A percentile compares a stretch with the other conserved stretches of the same genome.
Evolutionary conservation across 768 basidiomycete genomes (phyloP).

Genomic region (Sarcomyxa edulis): DNA sequence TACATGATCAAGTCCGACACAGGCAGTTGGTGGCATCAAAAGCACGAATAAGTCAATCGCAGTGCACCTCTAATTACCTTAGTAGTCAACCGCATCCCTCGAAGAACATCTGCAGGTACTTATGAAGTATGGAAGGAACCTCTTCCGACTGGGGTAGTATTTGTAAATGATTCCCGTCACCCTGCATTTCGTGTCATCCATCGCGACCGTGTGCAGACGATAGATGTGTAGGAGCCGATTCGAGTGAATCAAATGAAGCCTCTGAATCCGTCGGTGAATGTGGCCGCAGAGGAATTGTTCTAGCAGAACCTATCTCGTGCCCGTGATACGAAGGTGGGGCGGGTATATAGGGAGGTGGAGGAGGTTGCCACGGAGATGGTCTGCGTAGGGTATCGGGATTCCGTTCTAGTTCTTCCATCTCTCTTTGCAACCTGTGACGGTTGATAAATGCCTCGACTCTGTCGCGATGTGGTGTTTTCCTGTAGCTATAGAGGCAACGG

Average conservation of each 20-base stretch:
- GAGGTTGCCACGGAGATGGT: conserved; percentile 27
- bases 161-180: no score
- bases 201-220: no score
- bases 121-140: no score
- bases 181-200: no score
- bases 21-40: no score
- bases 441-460: conserved; percentile 35
- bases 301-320: conserved; percentile 13
- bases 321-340: conserved; percentile 48
- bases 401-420: conserved; percentile 43
- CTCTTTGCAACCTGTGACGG: conserved; percentile 42
- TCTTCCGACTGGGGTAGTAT: no score
- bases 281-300: conserved; percentile 3
- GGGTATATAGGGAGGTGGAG: conserved; percentile 49
- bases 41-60: no score
- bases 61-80: no score
- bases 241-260: conserved; percentile 7
- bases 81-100: no score
- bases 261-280: conserved; percentile 2
- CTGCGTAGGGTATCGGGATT: conserved; percentile 24
- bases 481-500: conserved; percentile 39
- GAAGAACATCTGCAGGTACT: no score
- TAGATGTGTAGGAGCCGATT: no score
- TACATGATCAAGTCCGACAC: no score
- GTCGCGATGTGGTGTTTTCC: conserved; percentile 39